A percentile compares a stretch with the other conserved stretches of the same genome.
Conservation (phyloP, 768 basidiomycete genomes). For the Kwoniella sp. region DNA sequence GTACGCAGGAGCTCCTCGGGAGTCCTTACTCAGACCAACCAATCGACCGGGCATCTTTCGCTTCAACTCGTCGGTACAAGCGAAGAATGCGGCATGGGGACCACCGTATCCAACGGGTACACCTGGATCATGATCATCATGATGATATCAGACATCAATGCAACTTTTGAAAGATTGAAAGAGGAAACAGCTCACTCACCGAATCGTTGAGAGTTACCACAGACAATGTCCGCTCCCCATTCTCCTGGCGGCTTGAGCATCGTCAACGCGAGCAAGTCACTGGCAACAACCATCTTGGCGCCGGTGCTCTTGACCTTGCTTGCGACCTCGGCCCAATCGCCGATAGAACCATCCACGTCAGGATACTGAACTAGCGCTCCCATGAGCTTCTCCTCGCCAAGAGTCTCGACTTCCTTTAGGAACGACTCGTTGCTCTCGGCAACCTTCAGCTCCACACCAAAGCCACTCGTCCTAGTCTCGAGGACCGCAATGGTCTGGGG, state of each 20-base stretch:
- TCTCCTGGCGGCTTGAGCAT: conserved; percentile 94
- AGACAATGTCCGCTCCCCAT: conserved; percentile 95
- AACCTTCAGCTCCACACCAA: conserved; percentile 79
- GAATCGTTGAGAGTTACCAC: conserved; percentile 94
- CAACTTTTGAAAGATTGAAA: not conserved
- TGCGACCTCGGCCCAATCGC: conserved; percentile 70
- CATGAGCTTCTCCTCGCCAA: conserved; percentile 65
- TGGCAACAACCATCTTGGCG: conserved; percentile 82
- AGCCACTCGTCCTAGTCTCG: conserved; percentile 86
- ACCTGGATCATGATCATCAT: conserved; percentile 33
- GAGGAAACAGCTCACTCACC: conserved; percentile 58
- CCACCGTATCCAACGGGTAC: conserved; percentile 97
- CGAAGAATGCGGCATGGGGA: conserved; percentile 96
- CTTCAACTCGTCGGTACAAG: conserved; percentile 86
- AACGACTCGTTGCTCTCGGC: conserved; percentile 65
- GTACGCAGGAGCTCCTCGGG: conserved; percentile 82
- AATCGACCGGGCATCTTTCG: conserved; percentile 98
- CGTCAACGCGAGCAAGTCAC: conserved; percentile 89
- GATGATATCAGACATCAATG: not conserved
- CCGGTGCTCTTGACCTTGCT: conserved; percentile 70
- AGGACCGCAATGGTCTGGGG: conserved; percentile 91
- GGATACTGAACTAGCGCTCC: conserved; percentile 94
- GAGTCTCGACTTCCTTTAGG: conserved; percentile 61
- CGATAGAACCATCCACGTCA: conserved; percentile 79
- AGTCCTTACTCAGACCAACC: conserved; percentile 86